phyloP scores from a whole-genome alignment of 2,329 filamentous ascomycete species.

The Epichloe brachyelytri region DNA sequence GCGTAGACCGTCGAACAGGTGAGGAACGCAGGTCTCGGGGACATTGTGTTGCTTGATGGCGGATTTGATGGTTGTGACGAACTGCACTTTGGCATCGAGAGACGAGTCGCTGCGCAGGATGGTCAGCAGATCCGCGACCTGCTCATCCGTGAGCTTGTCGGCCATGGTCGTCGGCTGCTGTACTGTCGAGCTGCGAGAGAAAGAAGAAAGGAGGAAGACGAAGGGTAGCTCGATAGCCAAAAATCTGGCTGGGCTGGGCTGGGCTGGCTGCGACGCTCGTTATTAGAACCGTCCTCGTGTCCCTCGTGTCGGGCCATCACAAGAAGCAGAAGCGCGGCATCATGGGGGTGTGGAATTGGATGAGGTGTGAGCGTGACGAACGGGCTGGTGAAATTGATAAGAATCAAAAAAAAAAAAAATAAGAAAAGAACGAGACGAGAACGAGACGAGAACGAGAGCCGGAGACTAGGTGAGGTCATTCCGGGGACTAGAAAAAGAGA shows the following conservation, averaged over 20 bases:
- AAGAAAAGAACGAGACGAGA: too few species aligned
- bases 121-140: conserved; percentile 40
- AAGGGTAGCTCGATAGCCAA: neutral
- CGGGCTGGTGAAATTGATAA: too few species aligned
- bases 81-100: conserved; percentile 57
- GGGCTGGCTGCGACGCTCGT: neutral
- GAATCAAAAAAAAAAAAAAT: too few species aligned
- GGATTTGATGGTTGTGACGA: conserved; percentile 66
- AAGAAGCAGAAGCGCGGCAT: too few species aligned
- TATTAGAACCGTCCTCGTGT: neutral
- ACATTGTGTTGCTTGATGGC: conserved; percentile 89
- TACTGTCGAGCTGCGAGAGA: neutral
- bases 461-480: conserved; percentile 1
- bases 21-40: conserved; percentile 55
- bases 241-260: neutral
- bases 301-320: too few species aligned
- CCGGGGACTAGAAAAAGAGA: neutral
- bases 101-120: conserved; percentile 48
- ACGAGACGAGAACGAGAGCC: neutral
- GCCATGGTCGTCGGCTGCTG: conserved; percentile 26
- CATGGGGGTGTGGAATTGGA: neutral
- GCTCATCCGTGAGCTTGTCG: conserved; percentile 45
- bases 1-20: conserved; percentile 72
- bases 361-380: neutral
- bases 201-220: neutral